phyloP scores from a whole-genome alignment of 768 basidiomycete species.

The Suillus brevipes region DNA sequence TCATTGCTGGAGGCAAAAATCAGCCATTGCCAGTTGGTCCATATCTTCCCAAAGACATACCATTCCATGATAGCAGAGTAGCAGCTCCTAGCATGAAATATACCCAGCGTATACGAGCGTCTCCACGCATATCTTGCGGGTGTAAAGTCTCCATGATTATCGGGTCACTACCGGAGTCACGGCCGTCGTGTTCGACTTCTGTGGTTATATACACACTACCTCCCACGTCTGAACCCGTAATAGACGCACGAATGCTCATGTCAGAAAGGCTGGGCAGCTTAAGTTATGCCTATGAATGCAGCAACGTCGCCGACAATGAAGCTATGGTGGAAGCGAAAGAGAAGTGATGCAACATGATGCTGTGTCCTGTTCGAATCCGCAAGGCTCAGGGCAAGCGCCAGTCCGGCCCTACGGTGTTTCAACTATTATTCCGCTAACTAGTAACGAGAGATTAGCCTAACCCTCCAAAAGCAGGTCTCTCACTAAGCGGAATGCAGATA shows the following conservation, averaged over 20 bases:
- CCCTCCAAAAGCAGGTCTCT: background rate
- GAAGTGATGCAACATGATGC: background rate
- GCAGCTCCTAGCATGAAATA: conserved; percentile 78
- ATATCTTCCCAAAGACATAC: conserved; percentile 40
- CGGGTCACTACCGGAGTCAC: background rate
- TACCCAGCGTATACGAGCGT: conserved; percentile 56
- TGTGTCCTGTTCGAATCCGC: background rate
- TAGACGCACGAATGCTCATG: background rate
- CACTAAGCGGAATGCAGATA: background rate
- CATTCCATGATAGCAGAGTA: conserved; percentile 87
- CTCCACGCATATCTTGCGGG: conserved; percentile 21
- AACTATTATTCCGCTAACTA: background rate
- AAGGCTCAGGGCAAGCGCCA: background rate
- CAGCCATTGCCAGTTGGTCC: conserved; percentile 5
- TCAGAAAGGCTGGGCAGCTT: background rate
- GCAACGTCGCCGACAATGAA: background rate
- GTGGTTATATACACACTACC: background rate
- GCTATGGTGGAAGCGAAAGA: background rate
- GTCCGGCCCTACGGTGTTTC: background rate
- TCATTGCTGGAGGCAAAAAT: conserved; percentile 56
- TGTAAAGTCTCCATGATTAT: background rate
- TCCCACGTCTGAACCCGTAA: background rate
- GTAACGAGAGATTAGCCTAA: background rate
- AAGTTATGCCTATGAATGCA: background rate
- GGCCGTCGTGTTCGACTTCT: background rate